Conservation (phyloP, 2,329 filamentous ascomycete species). For the Metarhizium brunneum region DNA sequence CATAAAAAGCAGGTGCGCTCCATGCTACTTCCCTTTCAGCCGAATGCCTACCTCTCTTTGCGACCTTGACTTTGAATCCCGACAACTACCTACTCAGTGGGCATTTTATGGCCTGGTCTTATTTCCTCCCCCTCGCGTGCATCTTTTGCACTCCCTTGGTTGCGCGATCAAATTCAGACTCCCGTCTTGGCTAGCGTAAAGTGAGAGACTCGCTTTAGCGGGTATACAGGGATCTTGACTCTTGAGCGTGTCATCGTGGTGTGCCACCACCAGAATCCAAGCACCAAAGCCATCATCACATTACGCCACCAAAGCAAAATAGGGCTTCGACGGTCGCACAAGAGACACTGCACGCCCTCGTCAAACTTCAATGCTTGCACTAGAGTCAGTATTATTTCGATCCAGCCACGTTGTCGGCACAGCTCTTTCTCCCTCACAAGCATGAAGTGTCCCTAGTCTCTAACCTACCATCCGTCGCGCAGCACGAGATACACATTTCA, state of each 20-base stretch:
- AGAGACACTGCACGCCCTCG: too few species aligned
- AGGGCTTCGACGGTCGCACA: too few species aligned
- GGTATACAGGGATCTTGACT: neutral
- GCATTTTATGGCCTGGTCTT: too few species aligned
- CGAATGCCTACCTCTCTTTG: neutral
- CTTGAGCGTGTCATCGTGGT: too few species aligned
- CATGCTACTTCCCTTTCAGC: neutral
- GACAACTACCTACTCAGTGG: too few species aligned
- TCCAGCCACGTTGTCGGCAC: too few species aligned
- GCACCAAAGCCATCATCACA: neutral
- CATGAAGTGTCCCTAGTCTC: neutral
- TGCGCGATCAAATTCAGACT: neutral
- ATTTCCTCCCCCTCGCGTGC: neutral
- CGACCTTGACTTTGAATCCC: neutral
- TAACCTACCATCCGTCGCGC: neutral
- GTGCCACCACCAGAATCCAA: neutral
- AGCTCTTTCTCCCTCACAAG: too few species aligned
- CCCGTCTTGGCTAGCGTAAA: neutral
- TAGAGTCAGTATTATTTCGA: too few species aligned
- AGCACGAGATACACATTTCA: constrained; percentile 12
- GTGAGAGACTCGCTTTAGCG: neutral
- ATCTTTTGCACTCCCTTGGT: neutral
- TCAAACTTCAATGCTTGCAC: too few species aligned
- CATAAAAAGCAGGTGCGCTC: neutral
- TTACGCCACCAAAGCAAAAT: too few species aligned